phyloP scores from a whole-genome alignment of 2,329 filamentous ascomycete species.

The Aureobasidium sp. region DNA sequence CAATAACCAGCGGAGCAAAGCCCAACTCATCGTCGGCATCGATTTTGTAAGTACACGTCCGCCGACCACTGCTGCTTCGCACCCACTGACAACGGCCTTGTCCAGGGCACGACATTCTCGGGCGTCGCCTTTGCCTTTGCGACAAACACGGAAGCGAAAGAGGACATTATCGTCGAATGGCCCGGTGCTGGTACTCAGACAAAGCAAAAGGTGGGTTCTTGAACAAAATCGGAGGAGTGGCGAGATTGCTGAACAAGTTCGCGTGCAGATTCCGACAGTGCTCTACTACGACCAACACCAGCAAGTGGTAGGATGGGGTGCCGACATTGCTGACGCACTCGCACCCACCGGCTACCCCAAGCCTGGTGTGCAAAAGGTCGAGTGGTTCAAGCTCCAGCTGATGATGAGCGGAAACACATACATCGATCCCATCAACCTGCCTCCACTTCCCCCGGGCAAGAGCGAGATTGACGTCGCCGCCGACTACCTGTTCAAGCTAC shows the following conservation, averaged over 20 bases:
- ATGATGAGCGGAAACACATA: slow-evolving; percentile 99
- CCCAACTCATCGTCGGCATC: slow-evolving; percentile 95
- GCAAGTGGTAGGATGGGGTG: slow-evolving; percentile 98
- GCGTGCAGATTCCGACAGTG: slow-evolving; percentile 82
- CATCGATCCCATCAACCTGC: slow-evolving; percentile 97
- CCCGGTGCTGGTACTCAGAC: slow-evolving; percentile 94
- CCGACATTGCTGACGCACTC: slow-evolving; percentile 92
- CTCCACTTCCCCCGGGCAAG: slow-evolving; percentile 92
- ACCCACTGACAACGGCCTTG: background rate
- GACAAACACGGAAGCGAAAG: slow-evolving; percentile 93
- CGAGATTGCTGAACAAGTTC: slow-evolving; percentile 15
- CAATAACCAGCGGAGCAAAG: slow-evolving; percentile 80
- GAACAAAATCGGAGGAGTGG: slow-evolving; percentile 7
- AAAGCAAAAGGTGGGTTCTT: slow-evolving; percentile 75
- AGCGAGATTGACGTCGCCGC: slow-evolving; percentile 99
- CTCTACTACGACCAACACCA: slow-evolving; percentile 99
- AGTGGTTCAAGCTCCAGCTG: slow-evolving; percentile 99
- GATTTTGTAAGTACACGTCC: slow-evolving; percentile 66
- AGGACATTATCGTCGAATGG: slow-evolving; percentile 99
- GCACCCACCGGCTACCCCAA: slow-evolving; percentile 97
- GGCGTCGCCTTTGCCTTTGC: slow-evolving; percentile 90
- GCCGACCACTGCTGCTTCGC: slow-evolving; percentile 3
- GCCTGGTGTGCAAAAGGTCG: slow-evolving; percentile 94
- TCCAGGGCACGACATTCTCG: slow-evolving; percentile 89
- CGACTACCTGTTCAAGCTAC: slow-evolving; percentile 96